These are phyloP conservation scores for Graphilbum ipis-grandicollis DNA, from an alignment of 2,329 filamentous ascomycete species.

Conservation along the genomic window DNA sequence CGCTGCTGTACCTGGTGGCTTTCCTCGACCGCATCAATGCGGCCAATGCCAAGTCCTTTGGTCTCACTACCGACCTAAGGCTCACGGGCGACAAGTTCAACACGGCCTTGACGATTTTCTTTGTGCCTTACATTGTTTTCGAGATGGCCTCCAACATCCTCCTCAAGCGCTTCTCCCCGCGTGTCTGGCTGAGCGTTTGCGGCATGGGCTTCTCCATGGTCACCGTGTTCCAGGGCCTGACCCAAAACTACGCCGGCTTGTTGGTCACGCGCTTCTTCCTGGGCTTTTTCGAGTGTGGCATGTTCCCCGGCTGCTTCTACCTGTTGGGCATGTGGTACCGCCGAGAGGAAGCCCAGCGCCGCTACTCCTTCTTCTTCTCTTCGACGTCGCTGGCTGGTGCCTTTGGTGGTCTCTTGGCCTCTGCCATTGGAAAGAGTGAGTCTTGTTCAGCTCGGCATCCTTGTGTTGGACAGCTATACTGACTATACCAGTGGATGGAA, in stretches of 20 bases:
- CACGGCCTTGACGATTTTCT: constrained; percentile 55
- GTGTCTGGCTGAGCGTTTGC: constrained; percentile 64
- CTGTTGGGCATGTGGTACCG: constrained; percentile 82
- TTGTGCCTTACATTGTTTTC: constrained; percentile 56
- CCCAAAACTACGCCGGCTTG: constrained; percentile 16
- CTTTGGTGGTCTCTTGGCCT: constrained; percentile 73
- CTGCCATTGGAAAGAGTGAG: constrained; percentile 63
- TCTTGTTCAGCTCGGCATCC: constrained; percentile 2
- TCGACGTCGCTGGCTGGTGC: constrained; percentile 64
- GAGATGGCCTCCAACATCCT: constrained; percentile 61
- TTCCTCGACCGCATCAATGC: constrained; percentile 66
- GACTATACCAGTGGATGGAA: constrained; percentile 36
- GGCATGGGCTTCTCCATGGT: constrained; percentile 47
- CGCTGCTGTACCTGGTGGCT: constrained; percentile 52
- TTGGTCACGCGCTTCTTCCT: constrained; percentile 20
- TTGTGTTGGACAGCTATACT: neutral
- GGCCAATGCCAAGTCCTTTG: constrained; percentile 56
- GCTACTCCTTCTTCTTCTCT: constrained; percentile 88
- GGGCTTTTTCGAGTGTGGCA: constrained; percentile 36
- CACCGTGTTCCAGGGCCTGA: constrained; percentile 15
- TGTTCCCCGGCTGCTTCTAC: constrained; percentile 61
- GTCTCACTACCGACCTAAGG: constrained; percentile 40
- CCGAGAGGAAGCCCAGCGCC: constrained; percentile 71
- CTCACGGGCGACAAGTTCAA: constrained; percentile 49
- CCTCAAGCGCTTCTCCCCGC: constrained; percentile 47